A percentile compares a stretch with the other conserved stretches of the same genome.
Conservation (phyloP, 2,329 filamentous ascomycete genomes). For the Colletotrichum spaethianum region DNA sequence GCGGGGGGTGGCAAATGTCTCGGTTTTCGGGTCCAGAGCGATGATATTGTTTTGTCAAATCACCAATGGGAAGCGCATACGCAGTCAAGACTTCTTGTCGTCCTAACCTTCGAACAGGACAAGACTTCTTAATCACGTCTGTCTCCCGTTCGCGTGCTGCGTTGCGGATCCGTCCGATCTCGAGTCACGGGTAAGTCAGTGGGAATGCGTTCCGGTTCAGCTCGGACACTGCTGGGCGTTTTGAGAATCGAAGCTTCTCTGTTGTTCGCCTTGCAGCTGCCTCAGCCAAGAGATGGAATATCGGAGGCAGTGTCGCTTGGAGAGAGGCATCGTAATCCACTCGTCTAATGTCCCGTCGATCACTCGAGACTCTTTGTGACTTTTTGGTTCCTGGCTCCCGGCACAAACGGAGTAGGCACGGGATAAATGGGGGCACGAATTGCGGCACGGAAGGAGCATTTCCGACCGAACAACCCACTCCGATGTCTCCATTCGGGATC, state of each 20-base stretch:
- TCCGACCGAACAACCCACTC: rapidly evolving
- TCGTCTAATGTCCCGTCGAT: neutral
- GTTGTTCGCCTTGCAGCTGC: neutral
- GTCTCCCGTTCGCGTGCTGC: neutral
- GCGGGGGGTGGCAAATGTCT: slow-evolving; percentile 1
- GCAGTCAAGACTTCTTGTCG: neutral
- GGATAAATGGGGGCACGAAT: neutral
- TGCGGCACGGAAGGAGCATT: neutral
- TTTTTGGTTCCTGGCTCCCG: neutral
- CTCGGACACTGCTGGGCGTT: neutral
- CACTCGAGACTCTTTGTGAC: neutral
- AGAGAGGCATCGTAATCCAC: neutral
- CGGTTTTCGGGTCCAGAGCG: slow-evolving; percentile 1
- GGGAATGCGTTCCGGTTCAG: neutral
- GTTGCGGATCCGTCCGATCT: neutral
- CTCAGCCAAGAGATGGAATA: neutral
- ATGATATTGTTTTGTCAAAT: neutral
- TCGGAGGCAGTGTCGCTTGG: too few species aligned
- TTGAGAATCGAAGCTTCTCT: neutral
- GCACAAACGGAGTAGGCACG: neutral
- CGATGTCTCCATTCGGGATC: too few species aligned
- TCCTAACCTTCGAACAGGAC: neutral
- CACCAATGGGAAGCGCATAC: neutral
- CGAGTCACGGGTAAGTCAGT: neutral
- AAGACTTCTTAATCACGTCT: too few species aligned